Percentiles rank a stretch among this genome's conserved stretches.
phyloP scores from a whole-genome alignment of 2,329 filamentous ascomycete species.

The Leptographium flavum region DNA sequence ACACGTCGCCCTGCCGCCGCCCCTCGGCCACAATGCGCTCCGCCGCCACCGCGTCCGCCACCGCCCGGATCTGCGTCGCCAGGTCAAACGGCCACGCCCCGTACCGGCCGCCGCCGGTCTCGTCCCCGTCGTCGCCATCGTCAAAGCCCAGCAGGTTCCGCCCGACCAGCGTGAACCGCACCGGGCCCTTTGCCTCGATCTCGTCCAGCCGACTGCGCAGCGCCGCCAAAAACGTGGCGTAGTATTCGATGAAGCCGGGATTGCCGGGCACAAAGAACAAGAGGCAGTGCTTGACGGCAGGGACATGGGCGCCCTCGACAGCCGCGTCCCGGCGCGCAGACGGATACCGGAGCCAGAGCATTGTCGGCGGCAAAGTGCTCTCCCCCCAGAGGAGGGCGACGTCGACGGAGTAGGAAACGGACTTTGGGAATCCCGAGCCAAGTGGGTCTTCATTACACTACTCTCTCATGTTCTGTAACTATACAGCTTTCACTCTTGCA shows the following conservation, averaged over 20 bases:
- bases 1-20: conserved; percentile 22
- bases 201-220: conserved; percentile 39
- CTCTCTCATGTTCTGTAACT: too few species aligned
- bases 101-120: conserved; percentile 19
- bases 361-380: too few species aligned
- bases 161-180: conserved; percentile 40
- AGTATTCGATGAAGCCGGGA: conserved; percentile 62
- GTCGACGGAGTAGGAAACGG: too few species aligned
- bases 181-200: conserved; percentile 16
- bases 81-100: conserved; percentile 32
- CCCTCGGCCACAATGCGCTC: conserved; percentile 14
- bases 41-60: conserved; percentile 24
- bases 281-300: conserved; percentile 23
- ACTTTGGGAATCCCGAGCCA: too few species aligned
- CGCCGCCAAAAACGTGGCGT: conserved; percentile 48
- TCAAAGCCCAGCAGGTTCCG: conserved; percentile 44
- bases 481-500: too few species aligned
- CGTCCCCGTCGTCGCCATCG: conserved; percentile 34
- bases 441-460: too few species aligned
- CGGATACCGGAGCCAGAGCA: conserved; percentile 10
- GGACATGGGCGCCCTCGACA: too few species aligned
- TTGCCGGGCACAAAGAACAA: conserved; percentile 67
- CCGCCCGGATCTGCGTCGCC: conserved; percentile 35
- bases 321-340: neutral
- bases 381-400: too few species aligned